Evolutionary conservation across 768 basidiomycete species (phyloP).

Genomic region (Mycena venus): DNA sequence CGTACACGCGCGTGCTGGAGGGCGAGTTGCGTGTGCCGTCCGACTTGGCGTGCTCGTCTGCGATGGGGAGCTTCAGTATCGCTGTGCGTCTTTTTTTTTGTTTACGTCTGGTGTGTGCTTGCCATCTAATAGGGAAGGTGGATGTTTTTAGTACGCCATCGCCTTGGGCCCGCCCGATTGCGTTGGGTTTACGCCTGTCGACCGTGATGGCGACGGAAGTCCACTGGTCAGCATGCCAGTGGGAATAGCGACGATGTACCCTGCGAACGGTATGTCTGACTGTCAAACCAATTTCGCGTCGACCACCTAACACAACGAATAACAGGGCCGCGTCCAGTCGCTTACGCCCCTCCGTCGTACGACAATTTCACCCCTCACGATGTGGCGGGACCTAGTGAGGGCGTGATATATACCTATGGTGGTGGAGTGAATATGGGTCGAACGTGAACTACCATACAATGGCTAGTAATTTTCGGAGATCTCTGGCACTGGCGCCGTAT

Average conservation of each 20-base stretch:
- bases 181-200: not conserved
- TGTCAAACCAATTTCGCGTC: not conserved
- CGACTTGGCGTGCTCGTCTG: constrained; percentile 45
- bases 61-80: constrained; percentile 40
- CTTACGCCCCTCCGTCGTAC: not conserved
- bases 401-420: not conserved
- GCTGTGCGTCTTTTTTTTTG: not conserved
- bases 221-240: not conserved
- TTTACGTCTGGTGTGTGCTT: too few relatives aligned
- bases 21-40: constrained; percentile 51
- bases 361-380: not conserved
- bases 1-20: constrained; percentile 37
- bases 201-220: constrained; percentile 18
- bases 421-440: not conserved
- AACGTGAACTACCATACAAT: not conserved
- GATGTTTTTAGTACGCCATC: constrained; percentile 38
- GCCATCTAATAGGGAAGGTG: too few relatives aligned
- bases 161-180: not conserved
- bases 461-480: not conserved
- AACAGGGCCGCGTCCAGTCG: not conserved
- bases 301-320: not conserved
- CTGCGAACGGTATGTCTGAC: not conserved
- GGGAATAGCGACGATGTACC: not conserved
- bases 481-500: not conserved
- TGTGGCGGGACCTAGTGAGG: not conserved